A percentile compares a stretch with the other conserved stretches of the same genome.
These are phyloP conservation scores for Saccharomycopsis sp. DNA, from an alignment of 805 yeast genomes.

Conservation along the genomic window DNA sequence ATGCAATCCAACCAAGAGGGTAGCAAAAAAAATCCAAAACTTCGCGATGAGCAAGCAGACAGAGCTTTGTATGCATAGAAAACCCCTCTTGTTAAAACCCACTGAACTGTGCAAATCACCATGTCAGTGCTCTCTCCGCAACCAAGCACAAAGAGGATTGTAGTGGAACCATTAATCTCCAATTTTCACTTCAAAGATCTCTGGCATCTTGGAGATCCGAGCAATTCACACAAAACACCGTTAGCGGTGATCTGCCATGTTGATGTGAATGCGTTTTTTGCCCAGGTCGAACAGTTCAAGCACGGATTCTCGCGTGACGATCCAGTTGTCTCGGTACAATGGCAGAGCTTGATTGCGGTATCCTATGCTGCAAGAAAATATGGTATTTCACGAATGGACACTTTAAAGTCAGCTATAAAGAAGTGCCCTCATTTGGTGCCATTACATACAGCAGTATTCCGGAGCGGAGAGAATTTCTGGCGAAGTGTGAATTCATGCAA, in stretches of 20 bases:
- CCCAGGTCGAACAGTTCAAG: conserved; percentile 84
- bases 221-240: conserved; percentile 53
- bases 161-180: conserved; percentile 26
- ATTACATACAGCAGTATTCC: conserved; percentile 92
- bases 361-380: conserved; percentile 81
- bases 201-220: conserved; percentile 38
- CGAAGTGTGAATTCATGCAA: conserved; percentile 45
- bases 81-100: too few species aligned
- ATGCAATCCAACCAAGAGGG: too few species aligned
- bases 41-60: neutral
- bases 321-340: conserved; percentile 92
- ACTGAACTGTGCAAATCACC: neutral
- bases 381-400: conserved; percentile 77
- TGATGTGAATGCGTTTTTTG: conserved; percentile 92
- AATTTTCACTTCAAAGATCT: conserved; percentile 44
- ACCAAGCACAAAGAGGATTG: neutral
- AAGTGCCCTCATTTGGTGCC: conserved; percentile 73
- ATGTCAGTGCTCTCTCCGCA: neutral
- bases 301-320: conserved; percentile 56
- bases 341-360: conserved; percentile 87
- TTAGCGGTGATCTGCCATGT: conserved; percentile 76
- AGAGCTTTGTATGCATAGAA: too few species aligned
- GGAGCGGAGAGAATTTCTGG: conserved; percentile 82
- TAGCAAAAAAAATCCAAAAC: neutral
- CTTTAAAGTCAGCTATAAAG: conserved; percentile 54